Base-by-base conservation (phyloP, 2,329 filamentous ascomycete genomes). In the Biscogniauxia sp. region DNA sequence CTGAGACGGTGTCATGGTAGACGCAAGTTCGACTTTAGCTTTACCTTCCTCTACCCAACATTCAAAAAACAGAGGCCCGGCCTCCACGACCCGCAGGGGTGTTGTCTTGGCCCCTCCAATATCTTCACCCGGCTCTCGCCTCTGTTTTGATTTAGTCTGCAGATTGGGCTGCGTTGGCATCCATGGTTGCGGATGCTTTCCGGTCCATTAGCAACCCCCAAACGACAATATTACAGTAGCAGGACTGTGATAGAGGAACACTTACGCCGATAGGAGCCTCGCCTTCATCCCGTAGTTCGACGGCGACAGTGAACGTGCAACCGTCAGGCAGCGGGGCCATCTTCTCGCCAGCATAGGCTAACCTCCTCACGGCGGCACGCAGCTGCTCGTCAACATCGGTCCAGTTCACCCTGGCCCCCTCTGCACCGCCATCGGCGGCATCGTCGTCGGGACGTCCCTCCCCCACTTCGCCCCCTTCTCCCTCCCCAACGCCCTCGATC, bases 231-330 rank as follows among this genome's bases (percentile, higher is more conserved):
- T 6, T 6, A 45, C 5, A 7, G 37, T 45, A 45, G 37, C 4
- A 19, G 23, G n/a, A 41, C 19, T 25, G 0, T 23, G n/a, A 26
- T 23, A 19, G 23, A 15, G 20, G n/a, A 28, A 32, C 20, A 77
- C 82, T 70, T 73, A 87, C 85, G 57, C 80, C 81, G 63, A 88
- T 85, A 0, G 86, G 87, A 9, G 84, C 79, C 11, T 82, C 75
- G 0, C 79, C 80, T 50, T 87, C 80, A 20, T 89, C 84, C 49
- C 84, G 84, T 64, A 93, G 73, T 74, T 94, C 91, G 50, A 94
- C 82, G 0, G 88, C 88, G n/a, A 94, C 74, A 0, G 89, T 91
- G 73, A 91, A 94, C 0, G 88, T 90, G 73, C 89, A 92, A 1
- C 83, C 83, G 1, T 80, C 75, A 0, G 90, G 89, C 20, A 93